phyloP scores from a whole-genome alignment of 495 filamentous ascomycete genomes.

The Echria macrotheca region DNA sequence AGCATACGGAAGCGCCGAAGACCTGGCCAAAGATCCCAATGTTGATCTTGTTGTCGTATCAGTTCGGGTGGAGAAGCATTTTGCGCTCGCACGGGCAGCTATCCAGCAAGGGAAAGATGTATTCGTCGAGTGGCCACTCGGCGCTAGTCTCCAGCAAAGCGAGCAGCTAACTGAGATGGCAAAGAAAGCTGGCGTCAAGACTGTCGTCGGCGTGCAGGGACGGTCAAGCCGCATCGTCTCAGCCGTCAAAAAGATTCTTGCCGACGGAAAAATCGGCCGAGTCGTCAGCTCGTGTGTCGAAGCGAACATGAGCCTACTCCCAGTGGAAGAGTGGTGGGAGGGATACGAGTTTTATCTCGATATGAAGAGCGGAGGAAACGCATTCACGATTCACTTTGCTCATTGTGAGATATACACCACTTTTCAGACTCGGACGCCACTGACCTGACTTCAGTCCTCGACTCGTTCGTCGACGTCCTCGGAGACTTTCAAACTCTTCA shows the following conservation, averaged over 20 bases:
- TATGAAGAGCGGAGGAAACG: constrained; percentile 23
- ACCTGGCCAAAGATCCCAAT: constrained; percentile 45
- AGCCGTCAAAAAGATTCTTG: constrained; percentile 23
- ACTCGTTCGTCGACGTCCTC: constrained; percentile 30
- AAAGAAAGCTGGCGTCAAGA: constrained; percentile 26
- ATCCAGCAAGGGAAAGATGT: constrained; percentile 44
- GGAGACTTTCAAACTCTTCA: constrained; percentile 31
- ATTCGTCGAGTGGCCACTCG: constrained; percentile 50
- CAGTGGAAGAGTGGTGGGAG: constrained; percentile 15
- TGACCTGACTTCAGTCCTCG: constrained; percentile 25
- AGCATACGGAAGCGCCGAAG: constrained; percentile 41
- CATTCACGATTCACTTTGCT: constrained; percentile 24
- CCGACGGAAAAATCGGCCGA: constrained; percentile 21
- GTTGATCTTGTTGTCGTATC: constrained; percentile 48
- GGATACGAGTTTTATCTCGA: constrained; percentile 23
- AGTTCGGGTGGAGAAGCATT: constrained; percentile 42
- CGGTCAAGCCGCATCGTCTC: constrained; percentile 12
- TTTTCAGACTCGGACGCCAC: neutral
- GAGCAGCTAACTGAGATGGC: constrained; percentile 36
- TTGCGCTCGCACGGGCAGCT: constrained; percentile 37
- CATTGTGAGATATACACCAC: constrained; percentile 26
- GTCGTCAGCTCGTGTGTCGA: constrained; percentile 19
- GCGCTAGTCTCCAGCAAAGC: constrained; percentile 13
- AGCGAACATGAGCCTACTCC: neutral
- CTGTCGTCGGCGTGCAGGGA: constrained; percentile 27